Percentiles rank a stretch among this genome's conserved stretches.
Conservation (phyloP, 2,329 filamentous ascomycete genomes). For the Hypomyces rosellus region DNA sequence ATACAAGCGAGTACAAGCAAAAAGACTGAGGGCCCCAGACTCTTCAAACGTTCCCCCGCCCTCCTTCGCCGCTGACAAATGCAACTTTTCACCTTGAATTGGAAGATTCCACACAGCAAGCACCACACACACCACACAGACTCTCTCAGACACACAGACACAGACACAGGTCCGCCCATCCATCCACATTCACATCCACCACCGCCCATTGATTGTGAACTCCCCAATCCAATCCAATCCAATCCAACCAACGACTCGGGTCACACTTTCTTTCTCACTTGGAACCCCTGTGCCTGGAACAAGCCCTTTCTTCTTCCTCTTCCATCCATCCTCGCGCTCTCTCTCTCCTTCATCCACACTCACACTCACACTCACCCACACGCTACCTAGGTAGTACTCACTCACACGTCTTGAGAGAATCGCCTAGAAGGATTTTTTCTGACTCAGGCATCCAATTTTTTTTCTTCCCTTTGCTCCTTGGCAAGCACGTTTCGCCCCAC, state of each 20-base stretch:
- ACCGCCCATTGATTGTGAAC: neutral
- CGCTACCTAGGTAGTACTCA: too few relatives aligned
- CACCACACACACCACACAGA: neutral
- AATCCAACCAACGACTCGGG: too few relatives aligned
- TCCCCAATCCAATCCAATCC: neutral
- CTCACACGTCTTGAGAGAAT: constrained; percentile 8
- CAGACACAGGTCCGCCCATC: neutral
- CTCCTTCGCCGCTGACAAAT: constrained; percentile 9
- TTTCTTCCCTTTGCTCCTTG: neutral
- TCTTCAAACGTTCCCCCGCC: constrained; percentile 1
- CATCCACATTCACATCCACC: neutral
- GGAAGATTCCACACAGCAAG: constrained; percentile 7
- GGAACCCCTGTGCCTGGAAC: neutral
- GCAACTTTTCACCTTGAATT: neutral
- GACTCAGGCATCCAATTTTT: constrained; percentile 29
- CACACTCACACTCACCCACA: too few relatives aligned
- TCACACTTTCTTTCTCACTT: too few relatives aligned
- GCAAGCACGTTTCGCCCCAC: constrained; percentile 9
- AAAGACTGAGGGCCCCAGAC: too few relatives aligned
- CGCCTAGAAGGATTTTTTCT: constrained; percentile 25
- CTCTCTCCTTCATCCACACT: too few relatives aligned
- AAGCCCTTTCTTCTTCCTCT: constrained; percentile 5
- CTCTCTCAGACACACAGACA: neutral
- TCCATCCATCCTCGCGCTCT: constrained; percentile 9
- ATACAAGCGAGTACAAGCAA: too few relatives aligned